Evolutionary conservation across 257 asterid species (phyloP).

Genomic region (Jaltomata sinuosa): DNA sequence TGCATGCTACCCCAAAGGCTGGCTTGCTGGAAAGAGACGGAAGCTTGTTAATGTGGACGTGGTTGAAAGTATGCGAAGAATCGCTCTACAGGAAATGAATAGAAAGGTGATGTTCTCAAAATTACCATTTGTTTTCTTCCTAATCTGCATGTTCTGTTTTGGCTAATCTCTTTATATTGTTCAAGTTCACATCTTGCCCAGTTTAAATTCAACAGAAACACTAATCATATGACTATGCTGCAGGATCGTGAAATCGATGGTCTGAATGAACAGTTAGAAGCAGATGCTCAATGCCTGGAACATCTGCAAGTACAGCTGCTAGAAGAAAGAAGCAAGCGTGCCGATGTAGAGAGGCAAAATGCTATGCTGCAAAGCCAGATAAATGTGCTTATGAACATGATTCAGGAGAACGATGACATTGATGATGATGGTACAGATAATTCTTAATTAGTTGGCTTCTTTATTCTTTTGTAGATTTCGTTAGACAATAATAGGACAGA

Average conservation of each 20-base stretch:
- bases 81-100: slow-evolving; percentile 94
- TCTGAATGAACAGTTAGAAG: slow-evolving; percentile 85
- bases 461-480: background rate
- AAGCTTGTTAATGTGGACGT: slow-evolving; percentile 96
- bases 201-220: background rate
- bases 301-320: slow-evolving; percentile 88
- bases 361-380: slow-evolving; percentile 70
- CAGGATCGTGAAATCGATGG: slow-evolving; percentile 97
- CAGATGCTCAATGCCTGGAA: slow-evolving; percentile 73
- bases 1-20: slow-evolving; percentile 77
- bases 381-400: slow-evolving; percentile 86
- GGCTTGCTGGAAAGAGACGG: slow-evolving; percentile 92
- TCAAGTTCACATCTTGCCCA: background rate
- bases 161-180: background rate
- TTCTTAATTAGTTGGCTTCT: slow-evolving; percentile 15
- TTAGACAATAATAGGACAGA: slow-evolving; percentile 2
- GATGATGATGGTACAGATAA: slow-evolving; percentile 41
- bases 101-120: slow-evolving; percentile 48
- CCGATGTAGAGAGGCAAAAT: slow-evolving; percentile 78
- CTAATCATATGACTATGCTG: background rate
- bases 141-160: background rate
- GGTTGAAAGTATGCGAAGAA: slow-evolving; percentile 94
- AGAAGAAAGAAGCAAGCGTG: slow-evolving; percentile 86
- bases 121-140: background rate
- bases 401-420: slow-evolving; percentile 59